These are phyloP conservation scores for Botrytis deweyae DNA, from an alignment of 2,329 filamentous ascomycete species.

Conservation along the genomic window DNA sequence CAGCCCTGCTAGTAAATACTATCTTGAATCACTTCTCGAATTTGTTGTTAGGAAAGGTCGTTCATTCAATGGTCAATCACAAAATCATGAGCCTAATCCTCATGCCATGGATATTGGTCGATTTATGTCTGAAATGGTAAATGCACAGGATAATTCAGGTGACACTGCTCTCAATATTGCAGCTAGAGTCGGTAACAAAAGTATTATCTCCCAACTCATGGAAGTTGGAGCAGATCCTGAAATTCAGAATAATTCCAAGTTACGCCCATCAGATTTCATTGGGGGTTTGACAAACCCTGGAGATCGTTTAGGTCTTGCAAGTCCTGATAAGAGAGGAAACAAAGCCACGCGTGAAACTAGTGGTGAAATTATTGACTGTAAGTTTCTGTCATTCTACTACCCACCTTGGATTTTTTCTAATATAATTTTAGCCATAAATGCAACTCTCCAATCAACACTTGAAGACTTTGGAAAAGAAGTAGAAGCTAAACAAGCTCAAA, in stretches of 20 bases:
- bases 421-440: constrained; percentile 66
- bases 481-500: constrained; percentile 76
- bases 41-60: constrained; percentile 89
- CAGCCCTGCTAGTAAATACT: constrained; percentile 89
- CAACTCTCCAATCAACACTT: constrained; percentile 76
- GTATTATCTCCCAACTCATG: constrained; percentile 93
- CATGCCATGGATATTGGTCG: constrained; percentile 73
- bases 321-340: constrained; percentile 48
- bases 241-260: constrained; percentile 84
- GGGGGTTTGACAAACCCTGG: constrained; percentile 65
- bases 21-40: constrained; percentile 89
- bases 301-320: constrained; percentile 50
- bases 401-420: neutral
- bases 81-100: constrained; percentile 30
- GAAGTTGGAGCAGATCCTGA: constrained; percentile 94
- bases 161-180: constrained; percentile 95
- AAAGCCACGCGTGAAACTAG: constrained; percentile 68
- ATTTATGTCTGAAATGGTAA: constrained; percentile 97
- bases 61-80: constrained; percentile 53
- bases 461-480: constrained; percentile 78
- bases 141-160: constrained; percentile 87
- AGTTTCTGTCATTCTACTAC: constrained; percentile 42
- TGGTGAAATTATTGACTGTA: constrained; percentile 76
- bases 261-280: constrained; percentile 83
- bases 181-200: constrained; percentile 86